Base-by-base conservation (phyloP, 2,329 filamentous ascomycete species). In the Calonectria honghensis region DNA sequence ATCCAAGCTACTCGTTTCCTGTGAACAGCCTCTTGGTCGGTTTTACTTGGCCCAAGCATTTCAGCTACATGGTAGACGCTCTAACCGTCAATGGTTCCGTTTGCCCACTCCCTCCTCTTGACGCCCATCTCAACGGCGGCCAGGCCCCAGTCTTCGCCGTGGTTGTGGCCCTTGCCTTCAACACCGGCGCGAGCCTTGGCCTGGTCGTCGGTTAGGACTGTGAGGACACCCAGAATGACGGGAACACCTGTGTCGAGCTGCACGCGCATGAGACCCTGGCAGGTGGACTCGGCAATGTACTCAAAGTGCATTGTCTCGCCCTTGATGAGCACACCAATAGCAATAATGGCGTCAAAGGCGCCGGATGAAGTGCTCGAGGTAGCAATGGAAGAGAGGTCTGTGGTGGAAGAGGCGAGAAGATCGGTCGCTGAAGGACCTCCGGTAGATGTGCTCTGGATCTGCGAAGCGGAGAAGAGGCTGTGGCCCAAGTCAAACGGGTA, bases 221-320 rank as follows among this genome's bases (percentile, higher is more conserved):
- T 99, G 85, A 99, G 88, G 80, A 98, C 89, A 18, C 97, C 96
- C 85, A 98, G 98, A 73, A 98, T 91, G 74, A 99, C 94, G 39
- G 97, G 97, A 66, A 98, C 92, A 57, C 95, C 94, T 13, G 92
- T 93, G 84, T 99, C 96, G 70, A 98, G 89, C 85, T 98, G 96
- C 73, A 98, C 93, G 77, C 95, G 93, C 97, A 99, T 99, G 75
- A 99, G 90, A 9, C 95, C 97, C 76, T 98, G 95, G 73, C 93
- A 95, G 9, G 97, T 96, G 51, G 95, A 92, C 78, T 98, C 97
- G 52, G 96, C 91, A 81, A 99, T 99, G 88, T 99, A 98, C 87
- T 99, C 97, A 83, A 99, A 99, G 87, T 99, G 97, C 96, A 98
- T 98, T 9, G 97, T 98, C 87, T 98, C 95, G 84, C 97, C 97